A percentile compares a stretch with the other conserved stretches of the same genome.
These are phyloP conservation scores for Kingdonia uniflora DNA, from an alignment of 164 flowering plant genomes.

Conservation along the genomic window DNA sequence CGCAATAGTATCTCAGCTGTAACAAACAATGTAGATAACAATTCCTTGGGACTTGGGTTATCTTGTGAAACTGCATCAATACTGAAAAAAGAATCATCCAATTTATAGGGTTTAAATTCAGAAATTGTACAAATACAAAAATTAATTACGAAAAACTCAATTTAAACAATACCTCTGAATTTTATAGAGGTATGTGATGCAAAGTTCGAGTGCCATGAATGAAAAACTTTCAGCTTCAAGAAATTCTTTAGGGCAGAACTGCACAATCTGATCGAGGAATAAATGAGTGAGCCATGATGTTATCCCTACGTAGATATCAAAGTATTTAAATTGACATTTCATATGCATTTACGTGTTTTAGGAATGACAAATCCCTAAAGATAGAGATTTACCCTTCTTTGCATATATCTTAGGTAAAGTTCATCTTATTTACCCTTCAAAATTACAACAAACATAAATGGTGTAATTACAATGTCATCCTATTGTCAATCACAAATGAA, in stretches of 20 bases:
- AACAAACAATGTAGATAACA: slow-evolving; percentile 31
- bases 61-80: slow-evolving; percentile 18
- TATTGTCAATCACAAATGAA: too few species aligned
- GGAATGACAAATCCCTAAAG: too few species aligned
- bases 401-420: too few species aligned
- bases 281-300: too few species aligned
- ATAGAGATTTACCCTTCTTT: too few species aligned
- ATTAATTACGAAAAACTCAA: neutral
- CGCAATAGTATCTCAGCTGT: slow-evolving; percentile 38
- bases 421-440: too few species aligned
- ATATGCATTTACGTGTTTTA: too few species aligned
- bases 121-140: neutral
- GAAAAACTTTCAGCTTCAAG: slow-evolving; percentile 48
- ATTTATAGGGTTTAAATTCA: neutral
- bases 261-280: slow-evolving; percentile 46
- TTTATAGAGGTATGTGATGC: slow-evolving; percentile 40
- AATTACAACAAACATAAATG: too few species aligned
- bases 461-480: too few species aligned
- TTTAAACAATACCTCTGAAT: slow-evolving; percentile 31
- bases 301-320: too few species aligned
- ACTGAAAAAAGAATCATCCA: slow-evolving; percentile 24
- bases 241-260: slow-evolving; percentile 55
- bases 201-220: slow-evolving; percentile 47
- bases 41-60: slow-evolving; percentile 24
- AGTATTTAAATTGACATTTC: too few species aligned